These are phyloP conservation scores for Singerocomus inundabilis DNA, from an alignment of 1,284 basidiomycete species.

Conservation along the genomic window DNA sequence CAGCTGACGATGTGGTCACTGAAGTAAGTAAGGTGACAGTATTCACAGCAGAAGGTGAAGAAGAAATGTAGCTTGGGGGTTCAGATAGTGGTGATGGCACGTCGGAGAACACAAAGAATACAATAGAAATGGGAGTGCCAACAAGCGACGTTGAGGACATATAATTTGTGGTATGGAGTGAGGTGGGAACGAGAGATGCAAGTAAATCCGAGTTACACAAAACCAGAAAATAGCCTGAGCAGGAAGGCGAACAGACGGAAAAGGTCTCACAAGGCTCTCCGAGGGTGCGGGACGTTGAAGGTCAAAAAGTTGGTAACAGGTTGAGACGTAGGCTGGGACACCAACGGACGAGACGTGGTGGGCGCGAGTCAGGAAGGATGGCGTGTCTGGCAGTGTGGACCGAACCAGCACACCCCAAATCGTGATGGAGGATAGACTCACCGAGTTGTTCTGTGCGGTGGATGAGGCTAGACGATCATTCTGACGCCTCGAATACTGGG, in stretches of 20 bases:
- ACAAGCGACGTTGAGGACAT: conserved; percentile 22
- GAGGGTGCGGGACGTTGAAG: not conserved
- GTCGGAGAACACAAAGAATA: conserved; percentile 3
- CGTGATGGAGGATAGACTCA: conserved; percentile 11
- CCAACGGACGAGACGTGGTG: not conserved
- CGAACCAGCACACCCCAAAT: not conserved
- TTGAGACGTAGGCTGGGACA: not conserved
- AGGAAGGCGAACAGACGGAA: conserved; percentile 3
- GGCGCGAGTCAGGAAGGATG: conserved; percentile 1
- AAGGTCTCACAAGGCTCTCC: conserved; percentile 3
- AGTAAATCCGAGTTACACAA: conserved; percentile 3
- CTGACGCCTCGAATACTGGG: conserved; percentile 8
- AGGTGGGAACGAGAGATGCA: conserved; percentile 10
- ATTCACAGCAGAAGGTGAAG: conserved; percentile 3
- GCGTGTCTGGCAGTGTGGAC: not conserved
- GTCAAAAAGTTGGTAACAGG: not conserved
- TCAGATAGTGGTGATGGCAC: conserved; percentile 3
- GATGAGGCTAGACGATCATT: conserved; percentile 25
- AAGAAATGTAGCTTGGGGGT: not conserved
- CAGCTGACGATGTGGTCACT: conserved; percentile 6
- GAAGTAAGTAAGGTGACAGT: conserved; percentile 7
- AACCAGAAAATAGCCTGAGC: conserved; percentile 9
- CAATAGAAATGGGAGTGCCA: conserved; percentile 5
- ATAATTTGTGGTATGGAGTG: conserved; percentile 7
- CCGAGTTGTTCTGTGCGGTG: conserved; percentile 13